Conservation (phyloP, 306 rosid species). For the Quercus alba region DNA sequence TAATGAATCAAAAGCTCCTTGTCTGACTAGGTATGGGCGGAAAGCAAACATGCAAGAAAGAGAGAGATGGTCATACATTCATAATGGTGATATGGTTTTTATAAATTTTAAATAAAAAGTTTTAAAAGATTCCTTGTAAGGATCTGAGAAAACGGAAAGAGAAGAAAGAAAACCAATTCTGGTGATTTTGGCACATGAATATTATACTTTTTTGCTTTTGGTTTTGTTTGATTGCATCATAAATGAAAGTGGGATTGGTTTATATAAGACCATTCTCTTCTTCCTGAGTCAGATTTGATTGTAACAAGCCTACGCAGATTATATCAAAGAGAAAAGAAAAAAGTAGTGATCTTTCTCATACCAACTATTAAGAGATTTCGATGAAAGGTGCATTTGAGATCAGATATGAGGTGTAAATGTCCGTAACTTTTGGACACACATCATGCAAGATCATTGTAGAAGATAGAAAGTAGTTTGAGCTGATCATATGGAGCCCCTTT, state of each 20-base stretch:
- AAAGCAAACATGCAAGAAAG: conserved; percentile 39
- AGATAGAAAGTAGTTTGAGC: not conserved
- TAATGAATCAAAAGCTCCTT: conserved; percentile 44
- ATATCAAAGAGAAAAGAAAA: not conserved
- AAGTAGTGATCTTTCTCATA: not conserved
- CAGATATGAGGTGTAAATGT: conserved; percentile 17
- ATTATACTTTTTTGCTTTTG: not conserved
- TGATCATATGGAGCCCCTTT: conserved; percentile 10
- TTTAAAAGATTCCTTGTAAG: not conserved
- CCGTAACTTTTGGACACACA: conserved; percentile 21
- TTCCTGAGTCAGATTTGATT: not conserved
- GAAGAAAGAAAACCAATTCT: not conserved
- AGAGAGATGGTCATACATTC: conserved; percentile 26
- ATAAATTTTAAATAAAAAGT: conserved; percentile 22
- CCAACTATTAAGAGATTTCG: not conserved
- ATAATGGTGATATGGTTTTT: conserved; percentile 31
- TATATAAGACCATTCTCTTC: not conserved
- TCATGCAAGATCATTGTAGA: conserved; percentile 8
- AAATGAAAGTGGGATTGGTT: conserved; percentile 1
- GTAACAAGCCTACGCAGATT: too few species aligned
- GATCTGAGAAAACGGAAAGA: conserved; percentile 6
- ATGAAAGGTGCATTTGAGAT: conserved; percentile 6
- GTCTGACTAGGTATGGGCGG: conserved; percentile 47
- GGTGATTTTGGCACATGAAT: not conserved
- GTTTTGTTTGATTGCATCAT: not conserved